Evolutionary conservation across 306 rosid species (phyloP), one percentile per base, ranked within the genome.

Genomic region (Citrullus colocynthis): DNA sequence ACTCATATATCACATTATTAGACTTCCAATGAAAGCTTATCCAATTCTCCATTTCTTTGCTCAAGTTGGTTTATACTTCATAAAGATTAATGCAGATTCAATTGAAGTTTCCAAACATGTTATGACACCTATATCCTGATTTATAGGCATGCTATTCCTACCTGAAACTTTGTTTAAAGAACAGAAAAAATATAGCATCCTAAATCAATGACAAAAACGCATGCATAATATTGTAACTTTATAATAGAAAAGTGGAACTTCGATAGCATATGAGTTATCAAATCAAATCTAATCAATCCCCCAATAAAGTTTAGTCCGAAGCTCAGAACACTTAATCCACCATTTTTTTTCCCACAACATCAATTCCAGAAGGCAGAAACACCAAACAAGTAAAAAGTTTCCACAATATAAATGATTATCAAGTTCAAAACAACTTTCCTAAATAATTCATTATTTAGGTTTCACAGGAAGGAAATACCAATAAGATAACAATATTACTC

Each of bases 401-500:
- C 7, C 17, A 67, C n/a, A 20, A n/a, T 67, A 67, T 41, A 67
- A 64, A 64, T 64, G 71, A 24, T 24, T 24, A 24, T 24, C 12
- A 63, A 6, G 37, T 45, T 44, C 74, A 61, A 74, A 61, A 79
- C 74, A 28, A 30, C n/a, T 59, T 57, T 70, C 69, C 76, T 60
- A 20, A 69, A 52, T 78, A 56, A 62, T 32, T 55, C 65, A 56
- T 54, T 34, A n/a, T 71, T 71, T 41, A 44, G 7, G 9, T 42
- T 42, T 9, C 32, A 45, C 45, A 77, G 21, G 42, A n/a, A 10
- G 21, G 30, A 20, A 7, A 77, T 61, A 77, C 18, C 45, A 36
- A 49, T 44, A 71, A 76, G 79, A 74, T 69, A 88, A 80, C 52
- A 42, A 80, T 74, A 74, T 16, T 48, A 32, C 52, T 60, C 42